phyloP scores from a whole-genome alignment of 2,329 filamentous ascomycete genomes.

The Ascochyta lentis region DNA sequence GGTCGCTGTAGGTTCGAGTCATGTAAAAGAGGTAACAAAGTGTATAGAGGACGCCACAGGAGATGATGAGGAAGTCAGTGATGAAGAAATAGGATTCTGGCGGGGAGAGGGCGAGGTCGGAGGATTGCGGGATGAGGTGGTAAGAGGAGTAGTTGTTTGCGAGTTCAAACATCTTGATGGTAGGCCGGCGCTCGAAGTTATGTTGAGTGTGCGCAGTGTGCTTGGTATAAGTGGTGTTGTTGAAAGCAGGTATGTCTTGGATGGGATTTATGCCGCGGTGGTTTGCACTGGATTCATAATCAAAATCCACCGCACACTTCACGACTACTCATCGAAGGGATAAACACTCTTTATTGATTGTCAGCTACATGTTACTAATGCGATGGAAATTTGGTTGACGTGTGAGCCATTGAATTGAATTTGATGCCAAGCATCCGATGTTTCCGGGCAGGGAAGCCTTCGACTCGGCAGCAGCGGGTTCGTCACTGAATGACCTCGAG shows the following conservation, averaged over 20 bases:
- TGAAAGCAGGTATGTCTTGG: background rate
- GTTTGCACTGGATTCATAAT: no score
- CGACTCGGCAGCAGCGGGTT: constrained; percentile 4
- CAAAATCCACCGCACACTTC: no score
- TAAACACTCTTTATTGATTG: background rate
- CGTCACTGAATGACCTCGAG: background rate
- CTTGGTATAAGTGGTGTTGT: background rate
- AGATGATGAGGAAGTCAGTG: constrained; percentile 51
- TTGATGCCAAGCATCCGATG: constrained; percentile 30
- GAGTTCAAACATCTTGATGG: constrained; percentile 39
- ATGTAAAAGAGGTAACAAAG: constrained; percentile 53
- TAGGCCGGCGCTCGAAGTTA: background rate
- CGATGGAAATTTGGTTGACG: constrained; percentile 9
- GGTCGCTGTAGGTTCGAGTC: constrained; percentile 46
- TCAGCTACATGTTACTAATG: background rate
- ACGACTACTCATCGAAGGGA: background rate
- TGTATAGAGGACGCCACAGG: constrained; percentile 50
- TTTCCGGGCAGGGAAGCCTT: constrained; percentile 19
- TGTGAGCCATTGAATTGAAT: constrained; percentile 4
- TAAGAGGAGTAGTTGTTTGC: constrained; percentile 48
- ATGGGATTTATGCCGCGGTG: background rate
- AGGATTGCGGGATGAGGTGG: constrained; percentile 60
- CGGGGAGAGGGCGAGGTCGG: constrained; percentile 51
- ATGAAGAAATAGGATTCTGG: constrained; percentile 51
- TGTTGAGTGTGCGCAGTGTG: no score